Conservation (phyloP, 225 moss, liverwort and hornwort species). For the Polytrichum formosum region DNA sequence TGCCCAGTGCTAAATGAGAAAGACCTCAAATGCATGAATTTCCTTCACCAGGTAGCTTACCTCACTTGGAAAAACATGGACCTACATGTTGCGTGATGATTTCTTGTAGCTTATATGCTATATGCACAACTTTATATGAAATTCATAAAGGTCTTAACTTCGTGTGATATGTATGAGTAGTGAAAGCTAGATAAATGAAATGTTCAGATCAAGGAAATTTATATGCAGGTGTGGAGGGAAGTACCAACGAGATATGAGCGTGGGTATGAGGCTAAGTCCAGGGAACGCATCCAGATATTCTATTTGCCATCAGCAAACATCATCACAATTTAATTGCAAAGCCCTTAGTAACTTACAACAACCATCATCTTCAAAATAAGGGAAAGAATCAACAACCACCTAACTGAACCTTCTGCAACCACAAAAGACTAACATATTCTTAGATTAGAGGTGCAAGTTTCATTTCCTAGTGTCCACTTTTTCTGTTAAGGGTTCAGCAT, state of each 20-base stretch:
- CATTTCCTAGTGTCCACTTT: no score
- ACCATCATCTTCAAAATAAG: no score
- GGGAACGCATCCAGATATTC: constrained; percentile 43
- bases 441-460: no score
- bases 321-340: no score
- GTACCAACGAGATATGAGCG: constrained; percentile 28
- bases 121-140: background rate
- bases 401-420: no score
- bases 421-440: no score
- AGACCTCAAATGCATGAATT: background rate
- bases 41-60: background rate
- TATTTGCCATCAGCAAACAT: constrained; percentile 1
- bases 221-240: background rate
- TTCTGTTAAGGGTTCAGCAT: no score
- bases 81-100: background rate
- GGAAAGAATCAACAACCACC: no score
- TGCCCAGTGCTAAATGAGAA: background rate
- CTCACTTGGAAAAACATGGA: no score
- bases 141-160: background rate
- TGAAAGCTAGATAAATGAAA: background rate
- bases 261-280: constrained; percentile 32
- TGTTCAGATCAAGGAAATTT: no score
- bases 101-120: background rate
- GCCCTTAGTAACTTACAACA: no score
- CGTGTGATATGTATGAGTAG: background rate